Base-by-base conservation (phyloP, 371 early-diverging fungal genomes). In the Rhizopus delemar region DNA sequence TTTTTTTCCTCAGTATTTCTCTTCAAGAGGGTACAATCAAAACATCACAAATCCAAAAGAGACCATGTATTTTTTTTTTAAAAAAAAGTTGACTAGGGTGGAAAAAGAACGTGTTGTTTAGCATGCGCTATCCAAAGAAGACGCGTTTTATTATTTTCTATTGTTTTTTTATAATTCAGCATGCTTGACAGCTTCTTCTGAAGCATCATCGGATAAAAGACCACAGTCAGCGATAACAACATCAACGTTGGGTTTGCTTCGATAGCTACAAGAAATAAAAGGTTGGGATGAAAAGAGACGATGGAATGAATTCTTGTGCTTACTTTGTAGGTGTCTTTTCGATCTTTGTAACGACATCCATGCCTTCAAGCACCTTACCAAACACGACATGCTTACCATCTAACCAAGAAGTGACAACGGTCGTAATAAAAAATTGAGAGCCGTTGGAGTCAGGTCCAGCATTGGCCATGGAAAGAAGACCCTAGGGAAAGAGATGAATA, bases 351-450 rank as follows among this genome's bases (percentile, higher is more conserved):
- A 93, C 87, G 53, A 92, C 68, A 46, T 90, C 90, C 85, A 90
- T 80, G 41, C 93, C 94, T 53, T 91, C 88, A 32, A 91, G 22
- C 28, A 97, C 93, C 64, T 84, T 72, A 43, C 95, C 95, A 79
- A 97, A 95, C 31, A 95, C 96, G 55, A 95, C 96, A 58, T 97
- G 95, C 54, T 84, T 86, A 50, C 86, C 88, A 76, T 95, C 90
- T 56, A 94, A 78, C 89, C 92, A 92, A 9, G 79, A 48, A 7
- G 93, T 91, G 63, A 74, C 71, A 57, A 84, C 86, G 46, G 93
- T 90, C 29, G 94, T 94, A 68, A 97, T 93, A 72, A 96, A 97
- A 83, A 99, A 98, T 84, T 99, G 99, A 55, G 95, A 94, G 28
- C 99, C 99, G 71, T 99, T 99, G 49, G 99, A 96, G 71, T 97